phyloP scores from a whole-genome alignment of 805 yeast species.

The Scheffersomyces ergatensis region DNA sequence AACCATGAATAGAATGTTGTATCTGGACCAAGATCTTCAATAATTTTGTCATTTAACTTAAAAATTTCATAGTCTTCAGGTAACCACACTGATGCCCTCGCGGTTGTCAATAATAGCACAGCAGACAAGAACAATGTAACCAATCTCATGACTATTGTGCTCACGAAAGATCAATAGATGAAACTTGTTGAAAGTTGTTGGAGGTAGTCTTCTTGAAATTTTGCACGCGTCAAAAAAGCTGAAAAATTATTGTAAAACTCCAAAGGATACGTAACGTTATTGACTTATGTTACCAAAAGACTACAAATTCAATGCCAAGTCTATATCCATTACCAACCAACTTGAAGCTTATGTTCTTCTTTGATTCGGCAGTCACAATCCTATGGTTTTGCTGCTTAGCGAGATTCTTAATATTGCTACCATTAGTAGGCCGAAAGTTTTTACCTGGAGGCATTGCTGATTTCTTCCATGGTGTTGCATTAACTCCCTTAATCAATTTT shows the following conservation, averaged over 20 bases:
- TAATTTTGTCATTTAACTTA: conserved; percentile 61
- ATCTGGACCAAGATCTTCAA: conserved; percentile 58
- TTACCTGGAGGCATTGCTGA: conserved; percentile 73
- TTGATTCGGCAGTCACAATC: conserved; percentile 31
- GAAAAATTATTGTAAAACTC: too few relatives aligned
- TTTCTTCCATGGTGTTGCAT: conserved; percentile 47
- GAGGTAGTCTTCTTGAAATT: too few relatives aligned
- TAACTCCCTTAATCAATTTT: conserved; percentile 28
- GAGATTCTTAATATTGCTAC: conserved; percentile 52
- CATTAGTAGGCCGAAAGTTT: conserved; percentile 63
- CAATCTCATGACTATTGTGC: not conserved
- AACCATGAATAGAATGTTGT: conserved; percentile 70
- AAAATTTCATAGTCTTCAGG: conserved; percentile 81
- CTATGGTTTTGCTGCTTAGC: conserved; percentile 49
- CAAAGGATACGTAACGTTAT: too few relatives aligned
- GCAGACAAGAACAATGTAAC: not conserved
- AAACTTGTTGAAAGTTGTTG: too few relatives aligned
- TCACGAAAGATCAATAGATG: too few relatives aligned
- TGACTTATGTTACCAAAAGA: too few relatives aligned
- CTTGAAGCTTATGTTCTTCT: conserved; percentile 31
- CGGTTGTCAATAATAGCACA: conserved; percentile 5
- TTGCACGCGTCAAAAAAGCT: too few relatives aligned
- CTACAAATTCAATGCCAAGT: conserved; percentile 20
- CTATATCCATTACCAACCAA: conserved; percentile 36
- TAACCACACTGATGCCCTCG: conserved; percentile 46